These are phyloP conservation scores for Ophiorrhiza pumila DNA, from an alignment of 257 asterid genomes.

Conservation along the genomic window DNA sequence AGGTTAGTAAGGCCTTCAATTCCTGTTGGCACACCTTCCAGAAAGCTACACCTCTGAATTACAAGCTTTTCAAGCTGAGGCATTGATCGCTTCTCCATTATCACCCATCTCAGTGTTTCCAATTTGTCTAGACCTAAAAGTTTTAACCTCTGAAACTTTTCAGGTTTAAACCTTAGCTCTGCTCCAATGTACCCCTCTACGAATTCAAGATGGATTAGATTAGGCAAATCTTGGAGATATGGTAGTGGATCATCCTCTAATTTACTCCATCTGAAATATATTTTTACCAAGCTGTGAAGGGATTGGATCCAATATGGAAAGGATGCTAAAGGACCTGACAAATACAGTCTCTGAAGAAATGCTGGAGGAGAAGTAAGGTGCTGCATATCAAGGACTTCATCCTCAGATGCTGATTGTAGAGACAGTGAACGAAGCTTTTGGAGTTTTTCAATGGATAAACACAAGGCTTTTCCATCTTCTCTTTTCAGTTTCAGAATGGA, in stretches of 20 bases:
- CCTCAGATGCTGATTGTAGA: slow-evolving; percentile 21
- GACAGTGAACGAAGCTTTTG: slow-evolving; percentile 23
- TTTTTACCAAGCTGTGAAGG: slow-evolving; percentile 25
- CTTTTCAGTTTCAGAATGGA: slow-evolving; percentile 26
- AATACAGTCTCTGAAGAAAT: slow-evolving; percentile 30
- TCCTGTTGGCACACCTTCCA: slow-evolving; percentile 27
- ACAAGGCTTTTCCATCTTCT: slow-evolving; percentile 31
- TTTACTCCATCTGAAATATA: slow-evolving; percentile 28
- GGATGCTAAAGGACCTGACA: slow-evolving; percentile 21
- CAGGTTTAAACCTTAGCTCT: slow-evolving; percentile 20
- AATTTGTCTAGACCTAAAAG: slow-evolving; percentile 10
- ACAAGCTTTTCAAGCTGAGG: slow-evolving; percentile 29
- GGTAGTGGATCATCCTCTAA: slow-evolving; percentile 32
- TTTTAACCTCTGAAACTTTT: slow-evolving; percentile 22
- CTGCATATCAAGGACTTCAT: slow-evolving; percentile 31
- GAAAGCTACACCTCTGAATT: slow-evolving; percentile 25
- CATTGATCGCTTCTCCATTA: slow-evolving; percentile 20
- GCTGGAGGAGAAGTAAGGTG: slow-evolving; percentile 23
- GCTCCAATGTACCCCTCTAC: slow-evolving; percentile 18
- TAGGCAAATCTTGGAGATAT: slow-evolving; percentile 38
- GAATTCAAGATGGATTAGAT: slow-evolving; percentile 29
- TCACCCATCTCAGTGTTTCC: slow-evolving; percentile 11
- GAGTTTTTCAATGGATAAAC: slow-evolving; percentile 30
- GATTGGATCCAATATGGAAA: slow-evolving; percentile 32
- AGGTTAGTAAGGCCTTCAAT: slow-evolving; percentile 20